Conservation (phyloP, 495 filamentous ascomycete species). For the Opeltia flavorubescens region DNA sequence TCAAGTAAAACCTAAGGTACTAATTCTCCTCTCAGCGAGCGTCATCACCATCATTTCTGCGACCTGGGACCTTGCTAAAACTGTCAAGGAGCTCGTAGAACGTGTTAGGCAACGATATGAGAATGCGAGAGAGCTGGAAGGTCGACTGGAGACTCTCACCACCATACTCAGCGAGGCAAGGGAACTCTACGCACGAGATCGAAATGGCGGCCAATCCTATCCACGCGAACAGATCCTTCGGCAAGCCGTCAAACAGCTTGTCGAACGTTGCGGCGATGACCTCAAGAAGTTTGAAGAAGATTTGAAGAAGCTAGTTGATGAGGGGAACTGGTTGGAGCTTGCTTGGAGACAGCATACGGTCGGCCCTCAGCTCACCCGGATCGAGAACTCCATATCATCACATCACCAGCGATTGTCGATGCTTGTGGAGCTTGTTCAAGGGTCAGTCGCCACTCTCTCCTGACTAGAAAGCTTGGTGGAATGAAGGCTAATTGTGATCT, state of each 20-base stretch:
- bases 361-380: background rate
- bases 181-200: background rate
- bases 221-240: background rate
- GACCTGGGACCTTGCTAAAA: background rate
- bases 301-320: background rate
- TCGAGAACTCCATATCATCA: background rate
- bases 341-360: background rate
- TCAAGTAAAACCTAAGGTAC: background rate
- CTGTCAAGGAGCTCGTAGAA: background rate
- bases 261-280: background rate
- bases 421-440: background rate
- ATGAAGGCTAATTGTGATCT: background rate
- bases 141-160: background rate
- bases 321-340: background rate
- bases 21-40: background rate
- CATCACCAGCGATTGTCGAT: background rate
- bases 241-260: background rate
- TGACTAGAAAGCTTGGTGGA: no score
- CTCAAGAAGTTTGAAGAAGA: background rate
- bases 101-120: background rate
- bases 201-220: background rate
- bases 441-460: background rate
- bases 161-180: background rate
- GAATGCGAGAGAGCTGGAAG: background rate
- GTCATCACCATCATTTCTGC: background rate